A percentile compares a stretch with the other conserved stretches of the same genome.
phyloP scores from a whole-genome alignment of 2,329 filamentous ascomycete genomes.

The Teratosphaeria destructans region DNA sequence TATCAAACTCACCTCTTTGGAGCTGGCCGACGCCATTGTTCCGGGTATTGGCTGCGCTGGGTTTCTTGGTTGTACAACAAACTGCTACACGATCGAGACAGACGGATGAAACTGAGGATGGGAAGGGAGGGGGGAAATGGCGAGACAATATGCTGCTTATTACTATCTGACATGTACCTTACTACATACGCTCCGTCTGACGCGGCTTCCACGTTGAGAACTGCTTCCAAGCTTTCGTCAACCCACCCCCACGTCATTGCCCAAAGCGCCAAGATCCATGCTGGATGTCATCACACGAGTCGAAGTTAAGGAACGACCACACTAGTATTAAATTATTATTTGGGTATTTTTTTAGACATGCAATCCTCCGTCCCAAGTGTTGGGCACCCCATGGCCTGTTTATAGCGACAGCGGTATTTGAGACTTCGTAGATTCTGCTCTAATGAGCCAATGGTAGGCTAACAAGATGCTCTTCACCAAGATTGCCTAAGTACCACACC shows the following conservation, averaged over 20 bases:
- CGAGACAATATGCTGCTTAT: not conserved
- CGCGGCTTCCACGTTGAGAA: not conserved
- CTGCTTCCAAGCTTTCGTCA: not conserved
- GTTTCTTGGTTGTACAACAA: not conserved
- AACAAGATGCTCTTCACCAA: not conserved
- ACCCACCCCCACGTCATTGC: not conserved
- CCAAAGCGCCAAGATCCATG: not conserved
- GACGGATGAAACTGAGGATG: not conserved
- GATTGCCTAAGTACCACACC: not conserved
- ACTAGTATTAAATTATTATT: too few relatives aligned
- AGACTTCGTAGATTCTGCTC: not conserved
- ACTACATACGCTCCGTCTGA: not conserved
- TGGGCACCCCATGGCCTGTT: too few relatives aligned
- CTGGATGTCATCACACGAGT: not conserved
- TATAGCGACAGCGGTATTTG: too few relatives aligned
- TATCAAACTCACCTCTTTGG: conserved; percentile 1
- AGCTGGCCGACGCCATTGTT: conserved; percentile 1
- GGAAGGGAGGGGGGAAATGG: not conserved
- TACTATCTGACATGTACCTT: too few relatives aligned
- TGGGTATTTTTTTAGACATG: too few relatives aligned
- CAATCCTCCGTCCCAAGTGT: too few relatives aligned
- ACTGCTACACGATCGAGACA: not conserved
- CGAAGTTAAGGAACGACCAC: too few relatives aligned
- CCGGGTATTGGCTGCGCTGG: not conserved
- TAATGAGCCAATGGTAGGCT: not conserved